Evolutionary conservation across 108 stramenopile genomes (phyloP), one percentile per base, ranked within the genome.

Genomic region (Cyclotella sp.): DNA sequence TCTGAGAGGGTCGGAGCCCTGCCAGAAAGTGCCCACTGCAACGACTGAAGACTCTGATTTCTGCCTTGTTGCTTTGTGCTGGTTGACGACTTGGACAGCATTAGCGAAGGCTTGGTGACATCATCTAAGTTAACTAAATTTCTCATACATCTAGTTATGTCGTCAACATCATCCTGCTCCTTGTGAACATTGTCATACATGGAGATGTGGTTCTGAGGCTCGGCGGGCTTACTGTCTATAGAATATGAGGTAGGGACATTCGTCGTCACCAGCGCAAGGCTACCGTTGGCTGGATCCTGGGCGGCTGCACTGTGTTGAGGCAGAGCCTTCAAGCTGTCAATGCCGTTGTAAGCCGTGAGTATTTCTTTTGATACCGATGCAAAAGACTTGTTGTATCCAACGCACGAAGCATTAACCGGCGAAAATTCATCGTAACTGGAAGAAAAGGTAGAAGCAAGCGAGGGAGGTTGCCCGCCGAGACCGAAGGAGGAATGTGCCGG

Each of bases 101-200:
- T 74, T 54, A 29, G 30, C 53, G 12, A 29, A 46, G 55, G 63
- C 57, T 46, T 65, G 14, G 45, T 24, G 40, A 82, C 69, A 59
- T 82, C 81, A 51, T 82, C 81, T n/a, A 82, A 55, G 43, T 82
- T 82, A 16, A 82, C 81, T 21, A 82, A 62, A 9, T 47, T 78
- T 24, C 42, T 73, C 72, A 82, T 73, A 13, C 76, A 78, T 30
- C 72, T 77, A 14, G 81, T 66, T 24, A 82, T 42, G 21, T 54
- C 63, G 68, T 82, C 81, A 0, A 73, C 30, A 29, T 39, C 43
- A 27, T 78, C 79, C 39, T 80, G 22, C 30, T 65, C 44, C 13
- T 65, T 0, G 26, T 27, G 3, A 14, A 34, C 43, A 65, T 21
- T 3, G 19, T 65, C 30, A 24, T 65, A 65, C 45, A 65, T 47